A percentile compares a stretch with the other conserved stretches of the same genome.
phyloP scores from a whole-genome alignment of 2,329 filamentous ascomycete species.

The Geosmithia morbida region DNA sequence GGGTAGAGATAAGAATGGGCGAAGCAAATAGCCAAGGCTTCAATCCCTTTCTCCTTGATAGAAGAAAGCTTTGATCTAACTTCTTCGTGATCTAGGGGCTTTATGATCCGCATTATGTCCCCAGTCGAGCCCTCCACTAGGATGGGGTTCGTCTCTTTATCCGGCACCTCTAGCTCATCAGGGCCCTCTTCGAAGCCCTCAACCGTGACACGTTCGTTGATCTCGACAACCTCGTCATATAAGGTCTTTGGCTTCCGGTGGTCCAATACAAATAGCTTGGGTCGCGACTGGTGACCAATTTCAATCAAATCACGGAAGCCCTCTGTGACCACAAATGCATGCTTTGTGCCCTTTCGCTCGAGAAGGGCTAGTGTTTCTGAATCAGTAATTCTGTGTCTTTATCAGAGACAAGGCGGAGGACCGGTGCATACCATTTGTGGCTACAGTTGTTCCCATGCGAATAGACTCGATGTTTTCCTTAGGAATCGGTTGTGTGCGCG shows the following conservation, averaged over 20 bases:
- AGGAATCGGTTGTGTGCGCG: slow-evolving; percentile 65
- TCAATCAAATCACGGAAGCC: slow-evolving; percentile 78
- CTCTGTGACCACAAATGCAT: slow-evolving; percentile 73
- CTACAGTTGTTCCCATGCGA: slow-evolving; percentile 90
- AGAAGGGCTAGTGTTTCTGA: slow-evolving; percentile 48
- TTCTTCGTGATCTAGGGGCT: slow-evolving; percentile 7
- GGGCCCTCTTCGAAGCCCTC: slow-evolving; percentile 90
- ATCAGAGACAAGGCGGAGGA: too few relatives aligned
- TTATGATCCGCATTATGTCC: slow-evolving; percentile 53
- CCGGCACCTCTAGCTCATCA: slow-evolving; percentile 29
- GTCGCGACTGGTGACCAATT: slow-evolving; percentile 83
- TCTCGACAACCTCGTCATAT: slow-evolving; percentile 73
- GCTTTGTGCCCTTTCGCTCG: slow-evolving; percentile 77
- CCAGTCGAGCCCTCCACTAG: slow-evolving; percentile 54
- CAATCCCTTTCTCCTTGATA: slow-evolving; percentile 52
- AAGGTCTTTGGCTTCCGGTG: slow-evolving; percentile 78
- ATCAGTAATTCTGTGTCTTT: too few relatives aligned
- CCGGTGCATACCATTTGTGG: slow-evolving; percentile 55
- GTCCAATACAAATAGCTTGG: slow-evolving; percentile 83
- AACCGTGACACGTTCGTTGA: slow-evolving; percentile 79
- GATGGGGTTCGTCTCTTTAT: slow-evolving; percentile 23
- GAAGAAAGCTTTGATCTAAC: slow-evolving; percentile 25
- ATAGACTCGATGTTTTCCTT: slow-evolving; percentile 78
- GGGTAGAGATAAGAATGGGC: slow-evolving; percentile 92
- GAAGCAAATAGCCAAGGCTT: slow-evolving; percentile 74